A percentile compares a stretch with the other conserved stretches of the same genome.
Conservation (phyloP, 352 stramenopile genomes). For the Phytopythium chamaehyphon region DNA sequence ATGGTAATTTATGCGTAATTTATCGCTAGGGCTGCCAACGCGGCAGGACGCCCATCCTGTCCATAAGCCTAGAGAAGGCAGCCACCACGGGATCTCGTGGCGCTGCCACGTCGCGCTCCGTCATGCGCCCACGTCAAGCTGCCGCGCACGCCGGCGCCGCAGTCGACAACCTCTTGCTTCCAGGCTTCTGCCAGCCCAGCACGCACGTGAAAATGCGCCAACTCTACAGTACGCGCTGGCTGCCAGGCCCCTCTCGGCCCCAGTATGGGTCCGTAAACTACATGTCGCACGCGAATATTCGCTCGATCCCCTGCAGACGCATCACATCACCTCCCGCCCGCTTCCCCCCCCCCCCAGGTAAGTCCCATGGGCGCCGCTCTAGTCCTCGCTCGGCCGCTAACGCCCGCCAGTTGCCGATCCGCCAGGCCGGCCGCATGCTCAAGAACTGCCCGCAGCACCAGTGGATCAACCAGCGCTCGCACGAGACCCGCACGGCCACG, state of each 20-base stretch:
- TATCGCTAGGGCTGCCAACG: too few relatives aligned
- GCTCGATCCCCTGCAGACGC: not conserved
- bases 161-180: too few relatives aligned
- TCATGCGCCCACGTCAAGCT: not conserved
- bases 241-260: too few relatives aligned
- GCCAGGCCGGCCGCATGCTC: conserved; percentile 46
- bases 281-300: conserved; percentile 1
- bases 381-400: too few relatives aligned
- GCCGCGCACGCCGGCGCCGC: too few relatives aligned
- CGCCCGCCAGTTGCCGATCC: not conserved
- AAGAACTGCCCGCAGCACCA: conserved; percentile 89
- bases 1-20: too few relatives aligned
- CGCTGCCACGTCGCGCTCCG: conserved; percentile 4
- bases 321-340: not conserved
- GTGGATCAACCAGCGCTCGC: conserved; percentile 86
- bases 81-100: conserved; percentile 6
- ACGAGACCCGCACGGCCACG: conserved; percentile 80
- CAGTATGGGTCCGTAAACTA: not conserved
- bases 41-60: too few relatives aligned
- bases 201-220: too few relatives aligned
- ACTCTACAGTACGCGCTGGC: too few relatives aligned
- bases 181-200: too few relatives aligned
- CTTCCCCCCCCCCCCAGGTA: too few relatives aligned
- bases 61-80: not conserved
- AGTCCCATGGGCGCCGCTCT: too few relatives aligned